These are phyloP conservation scores for Syzygium oleosum DNA, from an alignment of 345 rosid species.

Conservation along the genomic window DNA sequence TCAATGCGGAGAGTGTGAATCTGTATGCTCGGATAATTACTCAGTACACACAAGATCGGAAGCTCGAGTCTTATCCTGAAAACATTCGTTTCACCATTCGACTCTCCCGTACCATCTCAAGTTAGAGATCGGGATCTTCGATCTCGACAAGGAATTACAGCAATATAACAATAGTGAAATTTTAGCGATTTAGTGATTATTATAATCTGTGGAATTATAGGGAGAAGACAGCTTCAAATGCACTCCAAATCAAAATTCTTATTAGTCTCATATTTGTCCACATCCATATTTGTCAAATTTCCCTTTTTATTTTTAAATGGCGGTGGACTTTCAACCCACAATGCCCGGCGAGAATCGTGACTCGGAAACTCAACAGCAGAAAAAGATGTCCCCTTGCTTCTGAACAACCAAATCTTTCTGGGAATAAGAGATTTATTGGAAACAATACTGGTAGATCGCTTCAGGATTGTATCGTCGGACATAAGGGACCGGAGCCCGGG, in stretches of 20 bases:
- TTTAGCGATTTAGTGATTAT: not conserved
- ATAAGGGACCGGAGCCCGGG: no score
- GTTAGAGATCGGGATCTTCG: not conserved
- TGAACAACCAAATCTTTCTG: not conserved
- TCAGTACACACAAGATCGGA: not conserved
- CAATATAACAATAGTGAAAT: no score
- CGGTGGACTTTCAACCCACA: not conserved
- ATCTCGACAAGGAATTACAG: no score
- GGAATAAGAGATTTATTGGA: not conserved
- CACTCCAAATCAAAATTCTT: not conserved
- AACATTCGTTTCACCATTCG: not conserved
- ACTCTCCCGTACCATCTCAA: not conserved
- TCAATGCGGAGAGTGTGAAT: not conserved
- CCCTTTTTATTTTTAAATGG: not conserved
- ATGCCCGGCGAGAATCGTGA: conserved; percentile 3
- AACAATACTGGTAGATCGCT: no score
- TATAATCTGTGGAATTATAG: not conserved
- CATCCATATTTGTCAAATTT: not conserved
- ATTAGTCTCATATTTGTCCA: not conserved
- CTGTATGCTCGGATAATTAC: not conserved
- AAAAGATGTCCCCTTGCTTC: not conserved
- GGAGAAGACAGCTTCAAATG: not conserved
- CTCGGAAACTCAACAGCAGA: not conserved
- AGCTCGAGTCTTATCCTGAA: not conserved
- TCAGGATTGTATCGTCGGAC: no score